Evolutionary conservation across 805 yeast genomes (phyloP), one percentile per base, ranked within the genome.

Genomic region (Clavispora santaluciae): DNA sequence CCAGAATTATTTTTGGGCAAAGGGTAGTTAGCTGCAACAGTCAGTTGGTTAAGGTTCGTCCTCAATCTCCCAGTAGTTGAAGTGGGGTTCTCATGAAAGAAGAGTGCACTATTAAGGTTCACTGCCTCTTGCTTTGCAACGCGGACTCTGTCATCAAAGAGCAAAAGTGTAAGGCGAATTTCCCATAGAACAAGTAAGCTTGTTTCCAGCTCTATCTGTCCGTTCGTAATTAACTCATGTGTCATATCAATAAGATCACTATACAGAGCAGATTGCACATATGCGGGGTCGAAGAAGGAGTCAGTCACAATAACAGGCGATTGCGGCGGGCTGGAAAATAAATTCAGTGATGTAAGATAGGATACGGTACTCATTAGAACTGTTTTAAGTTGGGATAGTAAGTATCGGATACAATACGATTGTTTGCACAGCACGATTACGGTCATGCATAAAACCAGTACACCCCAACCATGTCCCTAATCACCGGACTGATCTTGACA

Each of bases 101-200:
- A 68, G 22, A 68, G 50, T 8, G 59, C 53, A 41, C 67, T 65
- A 44, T 66, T 68, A 36, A 69, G 44, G 36, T 54, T 56, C 31
- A 63, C 53, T 4, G 71, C 72, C 44, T 69, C 74, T 18, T 51
- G 48, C 42, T 60, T 63, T 5, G 73, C 73, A 6, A 40, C 36
- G 3, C 45, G 42, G 12, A 65, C 50, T 34, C 59, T 60, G 38
- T 59, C 51, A 39, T 53, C 56, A 51, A 67, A 67, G 4, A 68
- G 39, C 10, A 54, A 51, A 9, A 62, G 48, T 12, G 53, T 45
- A 17, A 69, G 49, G n/a, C 74, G 50, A 6, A 64, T 55, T 35
- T 65, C 66, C 73, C 73, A 69, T 28, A 28, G 18, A 17, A 66
- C 25, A 30, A 45, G 48, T 13, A 61, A 35, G 11, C 43, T 45